Evolutionary conservation across 192 early-diverging fungal species (phyloP), one percentile per base, ranked within the genome.

Genomic region (Entrophospora sp.): DNA sequence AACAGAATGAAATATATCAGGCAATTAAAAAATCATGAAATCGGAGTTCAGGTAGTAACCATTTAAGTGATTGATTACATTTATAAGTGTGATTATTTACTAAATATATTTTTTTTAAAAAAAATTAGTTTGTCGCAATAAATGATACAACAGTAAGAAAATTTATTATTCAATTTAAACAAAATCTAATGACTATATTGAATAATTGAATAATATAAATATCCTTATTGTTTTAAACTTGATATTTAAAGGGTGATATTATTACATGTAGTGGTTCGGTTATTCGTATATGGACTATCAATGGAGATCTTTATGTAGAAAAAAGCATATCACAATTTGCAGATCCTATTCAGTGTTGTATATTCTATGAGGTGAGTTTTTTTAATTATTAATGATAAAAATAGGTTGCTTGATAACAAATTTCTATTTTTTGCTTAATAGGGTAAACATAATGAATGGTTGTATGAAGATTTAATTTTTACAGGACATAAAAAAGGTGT

Each of bases 1-100:
- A 87, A 87, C 32, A 74, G 85, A 53, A 70, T 76, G 68, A 80
- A 77, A 27, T 87, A 84, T 64, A 83, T 87, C 27, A 73, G 81
- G n/a, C 77, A 79, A 16, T 51, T 87, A 1, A 61, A 63, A 16
- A 70, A 73, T n/a, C 79, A 85, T 44, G 80, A 84, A 44, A 70
- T 70, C 51, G 73, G 73, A 27, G 71, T 87, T 14, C 68, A 78
- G 0, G 61, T 81, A 32, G 24, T 16, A 3, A 3, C 20, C 36
- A 20, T 20, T 13, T 35, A 22, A 58, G 7, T 4, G 6, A 13
- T 53, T 53, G 24, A 40, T 9, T 9, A 40, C 14, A 24, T 4
- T 20, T 27, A 8, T 53, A 32, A 8, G 28, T 30, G 28, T 53
- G 20, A 30, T 31, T 25, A 6, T 53, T 53, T 31, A 28, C 51